phyloP scores from a whole-genome alignment of 2,329 filamentous ascomycete genomes.

The Chrysoporthe austroafricana region DNA sequence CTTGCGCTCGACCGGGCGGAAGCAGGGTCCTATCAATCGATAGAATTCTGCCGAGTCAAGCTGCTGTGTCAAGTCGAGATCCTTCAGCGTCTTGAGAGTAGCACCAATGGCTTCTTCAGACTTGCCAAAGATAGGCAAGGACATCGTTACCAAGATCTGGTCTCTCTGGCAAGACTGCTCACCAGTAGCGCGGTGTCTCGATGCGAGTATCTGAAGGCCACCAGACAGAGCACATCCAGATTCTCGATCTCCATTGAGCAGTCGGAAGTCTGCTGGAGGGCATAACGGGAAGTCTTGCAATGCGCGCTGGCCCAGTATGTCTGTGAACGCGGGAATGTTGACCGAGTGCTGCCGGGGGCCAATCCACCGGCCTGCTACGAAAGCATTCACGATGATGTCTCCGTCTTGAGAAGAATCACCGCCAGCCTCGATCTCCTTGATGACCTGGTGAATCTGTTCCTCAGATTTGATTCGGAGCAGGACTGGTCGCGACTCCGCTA shows the following conservation, averaged over 20 bases:
- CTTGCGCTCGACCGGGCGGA: constrained; percentile 20
- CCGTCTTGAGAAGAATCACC: not conserved
- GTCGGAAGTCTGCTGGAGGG: constrained; percentile 15
- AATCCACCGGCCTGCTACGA: constrained; percentile 21
- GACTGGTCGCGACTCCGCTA: constrained; percentile 17
- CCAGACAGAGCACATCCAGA: not conserved
- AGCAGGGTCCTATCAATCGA: constrained; percentile 21
- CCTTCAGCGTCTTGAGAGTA: constrained; percentile 10
- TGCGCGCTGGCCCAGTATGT: not conserved
- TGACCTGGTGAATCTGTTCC: constrained; percentile 15
- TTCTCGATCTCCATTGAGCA: not conserved
- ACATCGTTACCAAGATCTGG: constrained; percentile 24
- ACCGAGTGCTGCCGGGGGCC: not conserved
- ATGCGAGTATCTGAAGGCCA: not conserved
- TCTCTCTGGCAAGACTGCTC: constrained; percentile 13
- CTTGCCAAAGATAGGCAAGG: constrained; percentile 21
- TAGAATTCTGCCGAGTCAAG: constrained; percentile 26
- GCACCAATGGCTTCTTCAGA: not conserved
- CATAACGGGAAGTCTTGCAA: constrained; percentile 10
- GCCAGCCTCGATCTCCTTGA: constrained; percentile 8
- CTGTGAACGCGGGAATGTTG: not conserved
- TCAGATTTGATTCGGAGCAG: constrained; percentile 21
- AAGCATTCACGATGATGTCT: not conserved
- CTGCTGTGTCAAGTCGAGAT: constrained; percentile 23
- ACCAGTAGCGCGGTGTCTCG: not conserved